Evolutionary conservation across 768 basidiomycete species (phyloP).

Genomic region (Trametes cubensis): DNA sequence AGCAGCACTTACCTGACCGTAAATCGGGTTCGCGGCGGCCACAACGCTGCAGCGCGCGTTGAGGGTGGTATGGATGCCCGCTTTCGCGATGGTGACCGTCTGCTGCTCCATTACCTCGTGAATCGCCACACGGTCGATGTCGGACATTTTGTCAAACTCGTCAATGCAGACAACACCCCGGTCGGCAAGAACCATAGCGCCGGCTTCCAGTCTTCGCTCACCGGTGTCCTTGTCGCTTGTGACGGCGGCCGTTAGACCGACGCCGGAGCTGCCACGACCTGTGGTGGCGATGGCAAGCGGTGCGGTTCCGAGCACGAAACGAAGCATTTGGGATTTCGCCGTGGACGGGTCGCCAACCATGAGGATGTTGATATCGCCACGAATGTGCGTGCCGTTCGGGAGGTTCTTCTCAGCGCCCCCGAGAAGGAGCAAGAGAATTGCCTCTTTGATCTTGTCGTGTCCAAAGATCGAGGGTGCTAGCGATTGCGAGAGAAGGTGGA

Average conservation of each 20-base stretch:
- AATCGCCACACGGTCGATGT: conserved; percentile 97
- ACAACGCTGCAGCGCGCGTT: conserved; percentile 98
- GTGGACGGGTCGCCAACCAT: conserved; percentile 99
- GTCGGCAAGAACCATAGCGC: conserved; percentile 99
- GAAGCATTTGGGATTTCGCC: conserved; percentile 93
- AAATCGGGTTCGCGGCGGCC: conserved; percentile 98
- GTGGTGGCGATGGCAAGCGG: conserved; percentile 98
- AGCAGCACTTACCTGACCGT: conserved; percentile 73
- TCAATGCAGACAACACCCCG: conserved; percentile 99
- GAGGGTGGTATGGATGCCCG: conserved; percentile 96
- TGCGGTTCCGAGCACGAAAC: conserved; percentile 94
- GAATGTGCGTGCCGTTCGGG: conserved; percentile 95
- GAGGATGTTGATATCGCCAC: conserved; percentile 98
- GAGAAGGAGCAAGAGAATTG: conserved; percentile 88
- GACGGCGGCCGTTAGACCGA: conserved; percentile 97
- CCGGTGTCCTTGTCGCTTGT: conserved; percentile 98
- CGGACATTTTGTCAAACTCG: conserved; percentile 99
- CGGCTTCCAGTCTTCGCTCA: conserved; percentile 94
- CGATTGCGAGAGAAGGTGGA: conserved; percentile 86
- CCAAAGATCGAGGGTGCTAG: conserved; percentile 98
- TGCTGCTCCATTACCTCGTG: conserved; percentile 99
- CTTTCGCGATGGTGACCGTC: conserved; percentile 98
- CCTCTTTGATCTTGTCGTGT: conserved; percentile 93
- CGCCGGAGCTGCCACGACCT: conserved; percentile 96
- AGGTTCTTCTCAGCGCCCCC: conserved; percentile 98